Percentiles rank a stretch among this genome's conserved stretches.
phyloP scores from a whole-genome alignment of 2,329 filamentous ascomycete species.

The Claviceps sp. region DNA sequence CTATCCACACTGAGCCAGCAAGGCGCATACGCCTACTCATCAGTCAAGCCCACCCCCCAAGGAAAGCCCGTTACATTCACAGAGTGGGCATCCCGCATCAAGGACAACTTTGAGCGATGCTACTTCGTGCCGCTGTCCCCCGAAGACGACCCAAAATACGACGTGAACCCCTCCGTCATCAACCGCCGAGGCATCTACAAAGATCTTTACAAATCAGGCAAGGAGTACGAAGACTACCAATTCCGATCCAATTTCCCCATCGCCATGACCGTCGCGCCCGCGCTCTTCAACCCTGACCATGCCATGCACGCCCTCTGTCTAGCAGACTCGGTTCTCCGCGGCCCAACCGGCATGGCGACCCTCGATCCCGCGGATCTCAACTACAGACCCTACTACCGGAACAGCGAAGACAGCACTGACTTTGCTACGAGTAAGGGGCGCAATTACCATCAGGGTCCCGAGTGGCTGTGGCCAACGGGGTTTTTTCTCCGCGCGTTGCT shows the following conservation, averaged over 20 bases:
- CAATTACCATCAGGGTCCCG: slow-evolving; percentile 96
- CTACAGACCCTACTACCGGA: slow-evolving; percentile 89
- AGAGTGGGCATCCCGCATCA: slow-evolving; percentile 70
- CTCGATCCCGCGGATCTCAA: slow-evolving; percentile 85
- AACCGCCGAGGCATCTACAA: slow-evolving; percentile 97
- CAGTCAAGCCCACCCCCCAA: slow-evolving; percentile 50
- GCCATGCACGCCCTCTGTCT: slow-evolving; percentile 69
- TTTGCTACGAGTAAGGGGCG: slow-evolving; percentile 87
- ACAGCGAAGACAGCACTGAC: slow-evolving; percentile 82
- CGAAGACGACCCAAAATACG: slow-evolving; percentile 61
- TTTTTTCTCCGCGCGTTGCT: slow-evolving; percentile 88
- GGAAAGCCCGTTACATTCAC: slow-evolving; percentile 51
- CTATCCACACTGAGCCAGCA: slow-evolving; percentile 51
- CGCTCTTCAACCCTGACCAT: slow-evolving; percentile 67
- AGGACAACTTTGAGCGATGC: slow-evolving; percentile 77
- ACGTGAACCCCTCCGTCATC: slow-evolving; percentile 65
- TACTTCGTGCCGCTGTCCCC: slow-evolving; percentile 69
- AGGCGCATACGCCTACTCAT: slow-evolving; percentile 58
- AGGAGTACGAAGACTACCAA: slow-evolving; percentile 96
- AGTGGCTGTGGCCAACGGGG: slow-evolving; percentile 96
- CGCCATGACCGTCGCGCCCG: slow-evolving; percentile 85
- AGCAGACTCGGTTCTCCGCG: slow-evolving; percentile 66
- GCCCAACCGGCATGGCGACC: slow-evolving; percentile 89
- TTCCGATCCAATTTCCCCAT: slow-evolving; percentile 89
- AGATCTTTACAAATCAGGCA: slow-evolving; percentile 84